Evolutionary conservation across 768 basidiomycete genomes (phyloP).

Genomic region (Boletales sp.): DNA sequence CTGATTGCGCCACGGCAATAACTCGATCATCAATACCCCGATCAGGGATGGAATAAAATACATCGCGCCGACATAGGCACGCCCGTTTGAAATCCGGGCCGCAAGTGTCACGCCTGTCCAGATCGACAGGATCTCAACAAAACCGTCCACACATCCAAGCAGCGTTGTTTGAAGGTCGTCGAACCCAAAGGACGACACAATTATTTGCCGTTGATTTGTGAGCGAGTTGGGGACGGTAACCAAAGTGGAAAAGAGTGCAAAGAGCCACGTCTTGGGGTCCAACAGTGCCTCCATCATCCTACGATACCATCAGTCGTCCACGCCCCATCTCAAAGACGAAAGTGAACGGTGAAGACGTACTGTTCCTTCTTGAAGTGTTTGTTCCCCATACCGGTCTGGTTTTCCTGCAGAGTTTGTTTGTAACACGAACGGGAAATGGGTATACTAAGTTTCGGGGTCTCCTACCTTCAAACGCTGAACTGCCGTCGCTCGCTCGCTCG

Average conservation of each 20-base stretch:
- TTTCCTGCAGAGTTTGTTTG: conserved; percentile 39
- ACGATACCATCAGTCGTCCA: not conserved
- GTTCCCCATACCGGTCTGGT: conserved; percentile 81
- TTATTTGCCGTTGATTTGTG: conserved; percentile 65
- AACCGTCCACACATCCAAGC: conserved; percentile 61
- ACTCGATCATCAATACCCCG: conserved; percentile 58
- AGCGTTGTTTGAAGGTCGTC: conserved; percentile 62
- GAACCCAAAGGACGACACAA: conserved; percentile 66
- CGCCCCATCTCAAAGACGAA: too few relatives aligned
- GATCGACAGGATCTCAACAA: conserved; percentile 66
- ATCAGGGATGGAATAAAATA: conserved; percentile 66
- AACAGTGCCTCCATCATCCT: conserved; percentile 66
- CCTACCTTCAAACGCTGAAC: conserved; percentile 59
- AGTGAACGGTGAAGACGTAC: conserved; percentile 37
- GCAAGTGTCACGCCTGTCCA: conserved; percentile 60
- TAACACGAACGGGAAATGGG: not conserved
- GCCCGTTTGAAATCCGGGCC: conserved; percentile 50
- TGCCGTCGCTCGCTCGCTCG: conserved; percentile 56
- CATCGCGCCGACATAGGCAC: conserved; percentile 55
- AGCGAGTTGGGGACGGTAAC: conserved; percentile 64
- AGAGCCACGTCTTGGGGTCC: conserved; percentile 76
- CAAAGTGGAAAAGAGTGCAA: conserved; percentile 62
- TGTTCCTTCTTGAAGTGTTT: conserved; percentile 79
- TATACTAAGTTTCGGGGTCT: not conserved
- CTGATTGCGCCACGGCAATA: conserved; percentile 62